Evolutionary conservation across 2,329 filamentous ascomycete species (phyloP), one percentile per base, ranked within the genome.

Genomic region (Kalmusia sp.): DNA sequence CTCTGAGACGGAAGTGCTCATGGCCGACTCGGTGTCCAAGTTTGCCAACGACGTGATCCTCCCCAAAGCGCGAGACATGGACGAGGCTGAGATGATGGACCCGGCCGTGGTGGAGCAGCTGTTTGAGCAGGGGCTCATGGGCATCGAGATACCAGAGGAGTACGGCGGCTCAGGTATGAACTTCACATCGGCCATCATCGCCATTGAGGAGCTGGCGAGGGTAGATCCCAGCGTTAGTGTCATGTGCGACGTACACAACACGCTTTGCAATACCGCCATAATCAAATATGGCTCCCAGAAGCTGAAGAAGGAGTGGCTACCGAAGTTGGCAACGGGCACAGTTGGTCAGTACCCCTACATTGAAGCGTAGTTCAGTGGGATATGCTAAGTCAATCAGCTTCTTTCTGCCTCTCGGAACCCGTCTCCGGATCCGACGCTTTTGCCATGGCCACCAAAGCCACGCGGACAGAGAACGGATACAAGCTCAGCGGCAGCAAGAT

Each of bases 91-190:
- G 82, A 77, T 84, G 52, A 98, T 99, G 95, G 95, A 98, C 74
- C 87, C 91, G 0, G 74, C 83, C 1, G 77, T 99, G 6, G 89
- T 99, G 5, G 92, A 96, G 80, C 90, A 95, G 77, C 84, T 96
- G 47, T 99, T 99, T 69, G 95, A 99, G 80, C 93, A 98, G 74
- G 95, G 95, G 0, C 81, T 99, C 44, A 99, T 99, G 95, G 90
- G 92, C 57, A 85, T 99, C 60, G 95, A 99, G 80, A 96, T 99
- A 52, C 93, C 95, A 14, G 95, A 99, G 77, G 93, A 97, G 76
- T 99, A 89, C 72, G 95, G 95, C 55, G 95, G 95, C 56, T 91
- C 93, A 0, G 95, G 93, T 64, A 98, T 99, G 95, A 97, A 97
- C 84, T 99, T 99, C 79, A 98, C 95, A 1, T 82, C 93, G 1